Evolutionary conservation across 2,329 filamentous ascomycete genomes (phyloP).

Genomic region (Chaetomium sp.): DNA sequence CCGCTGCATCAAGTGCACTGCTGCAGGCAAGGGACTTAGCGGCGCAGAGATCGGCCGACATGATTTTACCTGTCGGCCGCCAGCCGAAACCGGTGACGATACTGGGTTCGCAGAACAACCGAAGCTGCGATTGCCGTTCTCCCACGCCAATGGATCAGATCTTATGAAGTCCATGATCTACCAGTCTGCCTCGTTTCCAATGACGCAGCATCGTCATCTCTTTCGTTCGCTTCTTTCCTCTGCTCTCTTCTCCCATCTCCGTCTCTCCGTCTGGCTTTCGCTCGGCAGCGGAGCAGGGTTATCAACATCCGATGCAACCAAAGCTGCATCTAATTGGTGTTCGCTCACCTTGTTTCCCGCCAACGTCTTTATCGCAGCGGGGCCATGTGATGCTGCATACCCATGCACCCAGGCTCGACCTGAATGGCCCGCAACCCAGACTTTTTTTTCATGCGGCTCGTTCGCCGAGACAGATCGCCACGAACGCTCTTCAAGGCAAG

Average conservation of each 20-base stretch:
- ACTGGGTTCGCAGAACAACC: not conserved
- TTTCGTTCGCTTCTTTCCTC: not conserved
- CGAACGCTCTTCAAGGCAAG: not conserved
- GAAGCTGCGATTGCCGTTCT: not conserved
- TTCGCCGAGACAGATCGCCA: no score
- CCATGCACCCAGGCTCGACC: not conserved
- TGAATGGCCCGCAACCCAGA: not conserved
- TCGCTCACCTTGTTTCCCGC: not conserved
- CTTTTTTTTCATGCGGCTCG: not conserved
- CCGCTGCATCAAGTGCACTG: not conserved
- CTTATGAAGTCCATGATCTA: not conserved
- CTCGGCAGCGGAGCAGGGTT: not conserved
- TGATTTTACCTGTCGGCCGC: not conserved
- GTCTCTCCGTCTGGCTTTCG: no score
- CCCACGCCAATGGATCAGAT: no score
- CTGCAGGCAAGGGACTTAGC: not conserved
- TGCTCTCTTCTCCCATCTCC: not conserved
- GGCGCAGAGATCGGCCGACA: not conserved
- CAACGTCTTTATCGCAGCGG: not conserved
- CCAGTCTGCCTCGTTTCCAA: not conserved
- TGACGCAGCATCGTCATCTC: not conserved
- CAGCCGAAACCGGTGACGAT: not conserved
- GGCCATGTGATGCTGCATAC: not conserved
- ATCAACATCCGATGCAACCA: not conserved
- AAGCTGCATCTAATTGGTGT: not conserved